phyloP scores from a whole-genome alignment of 176 grass and related monocot species.

The Juncus inflexus region DNA sequence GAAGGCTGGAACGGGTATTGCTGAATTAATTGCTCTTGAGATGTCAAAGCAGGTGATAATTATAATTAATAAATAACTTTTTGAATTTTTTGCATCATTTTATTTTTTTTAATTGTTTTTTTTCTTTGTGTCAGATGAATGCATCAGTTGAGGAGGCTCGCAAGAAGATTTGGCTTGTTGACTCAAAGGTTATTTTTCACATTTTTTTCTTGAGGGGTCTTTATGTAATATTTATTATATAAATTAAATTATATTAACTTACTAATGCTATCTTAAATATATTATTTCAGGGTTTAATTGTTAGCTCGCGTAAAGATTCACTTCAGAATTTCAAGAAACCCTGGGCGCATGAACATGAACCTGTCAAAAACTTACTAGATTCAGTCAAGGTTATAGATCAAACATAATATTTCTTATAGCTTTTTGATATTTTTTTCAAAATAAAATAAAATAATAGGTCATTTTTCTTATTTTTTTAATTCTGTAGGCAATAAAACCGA shows the following conservation, averaged over 20 bases:
- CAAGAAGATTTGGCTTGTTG: slow-evolving; percentile 92
- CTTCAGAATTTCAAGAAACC: slow-evolving; percentile 79
- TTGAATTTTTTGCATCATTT: background rate
- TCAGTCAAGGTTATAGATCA: slow-evolving; percentile 61
- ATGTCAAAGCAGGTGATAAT: slow-evolving; percentile 50
- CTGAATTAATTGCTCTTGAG: slow-evolving; percentile 70
- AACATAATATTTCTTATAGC: slow-evolving; percentile 10
- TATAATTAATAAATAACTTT: slow-evolving; percentile 7
- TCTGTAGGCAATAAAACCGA: slow-evolving; percentile 62
- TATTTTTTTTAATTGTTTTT: background rate
- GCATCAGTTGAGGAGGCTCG: slow-evolving; percentile 57
- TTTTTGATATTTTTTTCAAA: background rate
- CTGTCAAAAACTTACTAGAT: slow-evolving; percentile 57
- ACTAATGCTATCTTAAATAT: slow-evolving; percentile 1
- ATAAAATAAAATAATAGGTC: background rate
- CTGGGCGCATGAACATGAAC: slow-evolving; percentile 85
- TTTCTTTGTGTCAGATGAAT: slow-evolving; percentile 45
- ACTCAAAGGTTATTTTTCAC: slow-evolving; percentile 58
- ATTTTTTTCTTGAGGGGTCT: slow-evolving; percentile 10
- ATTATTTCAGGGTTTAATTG: slow-evolving; percentile 72
- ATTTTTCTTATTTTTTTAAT: slow-evolving; percentile 1
- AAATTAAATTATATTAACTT: background rate
- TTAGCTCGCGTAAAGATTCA: slow-evolving; percentile 60
- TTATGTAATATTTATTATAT: background rate
- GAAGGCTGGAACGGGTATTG: slow-evolving; percentile 94